Conservation (phyloP, 192 early-diverging fungal species). For the Podila clonocystis region DNA sequence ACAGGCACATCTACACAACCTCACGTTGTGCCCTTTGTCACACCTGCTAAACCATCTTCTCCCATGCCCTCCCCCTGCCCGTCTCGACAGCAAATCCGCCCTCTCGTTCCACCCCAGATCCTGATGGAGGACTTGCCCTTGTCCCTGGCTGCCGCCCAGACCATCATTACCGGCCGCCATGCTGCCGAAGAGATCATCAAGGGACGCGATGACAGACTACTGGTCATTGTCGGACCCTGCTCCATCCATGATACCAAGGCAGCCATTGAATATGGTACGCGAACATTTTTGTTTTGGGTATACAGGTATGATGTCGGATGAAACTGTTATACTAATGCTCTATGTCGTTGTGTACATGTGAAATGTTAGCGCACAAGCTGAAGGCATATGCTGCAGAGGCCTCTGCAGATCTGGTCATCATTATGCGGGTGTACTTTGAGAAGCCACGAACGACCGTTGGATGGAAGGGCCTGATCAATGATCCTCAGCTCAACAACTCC, state of each 20-base stretch:
- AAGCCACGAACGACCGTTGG: slow-evolving; percentile 88
- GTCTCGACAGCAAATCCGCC: slow-evolving; percentile 63
- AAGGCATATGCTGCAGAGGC: slow-evolving; percentile 65
- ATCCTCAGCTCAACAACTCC: slow-evolving; percentile 76
- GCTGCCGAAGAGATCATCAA: slow-evolving; percentile 72
- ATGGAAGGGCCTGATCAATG: slow-evolving; percentile 96
- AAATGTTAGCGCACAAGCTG: slow-evolving; percentile 62
- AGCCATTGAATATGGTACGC: slow-evolving; percentile 78
- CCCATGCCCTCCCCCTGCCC: not conserved
- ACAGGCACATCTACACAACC: not conserved
- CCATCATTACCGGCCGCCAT: slow-evolving; percentile 74
- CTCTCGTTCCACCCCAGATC: slow-evolving; percentile 90
- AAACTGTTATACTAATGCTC: not conserved
- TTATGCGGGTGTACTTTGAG: slow-evolving; percentile 91
- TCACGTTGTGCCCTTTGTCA: not conserved
- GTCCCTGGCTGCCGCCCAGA: slow-evolving; percentile 76
- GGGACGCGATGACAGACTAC: slow-evolving; percentile 77
- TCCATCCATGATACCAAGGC: slow-evolving; percentile 85
- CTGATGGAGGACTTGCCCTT: slow-evolving; percentile 91
- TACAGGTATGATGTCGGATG: slow-evolving; percentile 27
- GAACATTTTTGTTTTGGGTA: not conserved
- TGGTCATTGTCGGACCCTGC: slow-evolving; percentile 90
- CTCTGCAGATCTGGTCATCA: slow-evolving; percentile 71
- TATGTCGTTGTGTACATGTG: not conserved
- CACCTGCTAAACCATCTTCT: not conserved